Evolutionary conservation across 768 basidiomycete genomes (phyloP), one percentile per base, ranked within the genome.

Genomic region (Postia placenta): DNA sequence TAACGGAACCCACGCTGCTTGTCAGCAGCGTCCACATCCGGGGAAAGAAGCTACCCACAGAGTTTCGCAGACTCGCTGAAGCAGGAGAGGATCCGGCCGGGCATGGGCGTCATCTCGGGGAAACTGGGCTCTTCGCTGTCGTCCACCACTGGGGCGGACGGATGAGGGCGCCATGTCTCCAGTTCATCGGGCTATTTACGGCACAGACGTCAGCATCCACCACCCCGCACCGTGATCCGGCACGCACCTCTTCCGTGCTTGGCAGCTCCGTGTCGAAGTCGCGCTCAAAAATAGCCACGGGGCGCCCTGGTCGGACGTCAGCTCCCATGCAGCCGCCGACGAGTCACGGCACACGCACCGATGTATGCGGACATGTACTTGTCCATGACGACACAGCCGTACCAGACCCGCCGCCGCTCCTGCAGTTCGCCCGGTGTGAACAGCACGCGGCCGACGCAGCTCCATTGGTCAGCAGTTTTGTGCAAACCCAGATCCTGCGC

Each of bases 401-500:
- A 86, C 87, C 87, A 90, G 22, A 88, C 80, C 42, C 85, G 67
- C 55, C 81, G 74, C 53, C 88, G 72, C 63, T 85, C 83, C 56
- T 83, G 79, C 51, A 87, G 67, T 65, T 87, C 83, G 62, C 71
- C 70, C 46, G 69, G 66, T 1, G 70, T 73, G 59, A 90, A 89
- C 37, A 90, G 56, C 42, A 54, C 62, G 27, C 60, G 58, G 0
- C 81, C 81, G 47, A 80, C 71, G 14, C 72, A 78, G 48, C 63
- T 76, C 88, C 89, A 92, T 24, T 81, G 80, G 60, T 91, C 88
- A 25, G 90, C 85, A 55, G 75, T 76, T 28, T 87, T 76, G 59
- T 92, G 89, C 76, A 92, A 79, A 6, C 89, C 89, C 47, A 92
- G 64, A 64, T 92, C 89, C 66, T 90, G 89, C 14, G 89, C 89